Evolutionary conservation across 164 flowering plant genomes (phyloP), one percentile per base, ranked within the genome.

Genomic region (Nelumbo lutea): DNA sequence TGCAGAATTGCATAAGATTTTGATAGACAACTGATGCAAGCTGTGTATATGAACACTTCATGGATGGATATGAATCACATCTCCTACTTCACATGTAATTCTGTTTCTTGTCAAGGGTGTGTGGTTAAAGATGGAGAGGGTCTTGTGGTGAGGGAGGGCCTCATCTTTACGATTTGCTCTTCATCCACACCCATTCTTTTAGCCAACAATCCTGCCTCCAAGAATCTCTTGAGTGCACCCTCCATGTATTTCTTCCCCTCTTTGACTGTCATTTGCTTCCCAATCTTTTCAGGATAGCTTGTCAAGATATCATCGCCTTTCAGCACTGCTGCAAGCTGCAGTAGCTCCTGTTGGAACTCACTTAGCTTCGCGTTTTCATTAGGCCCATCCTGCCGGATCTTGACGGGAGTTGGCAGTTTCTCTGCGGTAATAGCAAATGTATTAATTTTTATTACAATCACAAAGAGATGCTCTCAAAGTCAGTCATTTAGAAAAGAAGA

Each of bases 291-390:
- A 0, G 82, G 83, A 72, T 67, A 84, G 68, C 80, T 81, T 6
- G 87, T 77, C 59, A 90, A 55, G 45, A 79, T 50, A 56, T 87
- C 43, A 40, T 92, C 91, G 42, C 98, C 98, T 44, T 84, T 89
- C 38, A 92, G 66, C 44, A 86, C 95, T 0, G 96, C 88, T 1
- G 98, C 96, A 1, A 92, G 85, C 67, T 90, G 93, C 65, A 89
- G 1, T 14, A 92, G 76, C 79, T 92, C 98, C 70, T 82, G 84
- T 71, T 92, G 98, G 76, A 92, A 92, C 63, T 92, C 96, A 27
- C 83, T 92, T 6, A 89, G 69, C 69, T 79, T 66, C 0, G 87
- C 88, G 0, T 84, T 80, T 68, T 89, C 98, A 1, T 90, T 82
- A 0, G 96, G 85, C 52, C 83, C 93, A 0, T 66, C 60, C 6